Conservation (phyloP, 2,329 filamentous ascomycete genomes). For the Knufia fluminis region DNA sequence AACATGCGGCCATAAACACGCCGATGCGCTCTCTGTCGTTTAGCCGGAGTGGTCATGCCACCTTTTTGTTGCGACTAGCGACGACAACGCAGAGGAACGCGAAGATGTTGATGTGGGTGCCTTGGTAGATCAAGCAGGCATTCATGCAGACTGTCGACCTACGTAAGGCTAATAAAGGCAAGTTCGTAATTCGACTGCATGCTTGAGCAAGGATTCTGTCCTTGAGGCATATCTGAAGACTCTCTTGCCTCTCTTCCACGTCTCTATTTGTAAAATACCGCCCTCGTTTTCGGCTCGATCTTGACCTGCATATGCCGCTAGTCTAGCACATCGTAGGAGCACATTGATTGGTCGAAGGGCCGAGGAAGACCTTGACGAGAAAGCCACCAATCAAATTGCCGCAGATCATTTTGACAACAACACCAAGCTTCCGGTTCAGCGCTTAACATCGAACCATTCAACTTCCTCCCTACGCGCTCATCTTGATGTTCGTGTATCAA, state of each 20-base stretch:
- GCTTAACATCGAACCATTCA: conserved; percentile 1
- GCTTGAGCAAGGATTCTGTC: not conserved
- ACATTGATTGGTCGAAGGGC: not conserved
- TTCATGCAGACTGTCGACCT: not conserved
- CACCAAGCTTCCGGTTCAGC: not conserved
- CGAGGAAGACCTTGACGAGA: not conserved
- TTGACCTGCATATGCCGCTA: too few relatives aligned
- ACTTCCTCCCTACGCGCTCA: not conserved
- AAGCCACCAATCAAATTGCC: not conserved
- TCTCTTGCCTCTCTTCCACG: too few relatives aligned
- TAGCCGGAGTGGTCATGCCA: too few relatives aligned
- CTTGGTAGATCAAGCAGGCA: not conserved
- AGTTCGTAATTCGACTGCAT: not conserved
- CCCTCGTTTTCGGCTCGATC: too few relatives aligned
- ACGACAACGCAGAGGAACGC: not conserved
- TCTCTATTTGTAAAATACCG: too few relatives aligned
- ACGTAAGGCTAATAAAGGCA: not conserved
- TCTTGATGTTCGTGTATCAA: not conserved
- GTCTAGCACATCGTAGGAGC: not conserved
- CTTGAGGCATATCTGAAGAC: not conserved
- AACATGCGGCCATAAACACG: too few relatives aligned
- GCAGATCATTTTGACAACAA: not conserved
- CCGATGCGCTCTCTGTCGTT: too few relatives aligned
- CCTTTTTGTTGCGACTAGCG: not conserved
- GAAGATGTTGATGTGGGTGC: not conserved